These are phyloP conservation scores for Pezicula carpinea DNA, from an alignment of 2,329 filamentous ascomycete species.

Conservation along the genomic window DNA sequence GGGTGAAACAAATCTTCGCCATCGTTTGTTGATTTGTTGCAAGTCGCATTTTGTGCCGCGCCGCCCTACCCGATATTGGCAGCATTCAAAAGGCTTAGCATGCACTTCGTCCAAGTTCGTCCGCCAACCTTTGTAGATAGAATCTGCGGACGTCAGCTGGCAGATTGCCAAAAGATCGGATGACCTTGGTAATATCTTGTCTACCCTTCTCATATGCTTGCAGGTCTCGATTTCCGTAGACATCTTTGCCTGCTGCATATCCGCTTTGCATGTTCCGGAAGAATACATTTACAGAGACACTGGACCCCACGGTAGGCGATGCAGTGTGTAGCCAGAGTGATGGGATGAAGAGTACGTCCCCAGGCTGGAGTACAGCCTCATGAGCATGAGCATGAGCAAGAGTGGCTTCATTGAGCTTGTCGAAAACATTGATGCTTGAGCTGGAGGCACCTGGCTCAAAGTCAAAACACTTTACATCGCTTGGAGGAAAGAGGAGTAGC, in stretches of 20 bases:
- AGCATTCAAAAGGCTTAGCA: background rate
- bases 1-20: too few relatives aligned
- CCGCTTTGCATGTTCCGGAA: slow-evolving; percentile 66
- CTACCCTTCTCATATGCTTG: slow-evolving; percentile 80
- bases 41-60: too few relatives aligned
- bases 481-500: slow-evolving; percentile 73
- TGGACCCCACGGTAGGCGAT: slow-evolving; percentile 50
- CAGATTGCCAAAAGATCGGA: slow-evolving; percentile 57
- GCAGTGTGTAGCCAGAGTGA: slow-evolving; percentile 81
- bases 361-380: slow-evolving; percentile 60
- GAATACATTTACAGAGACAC: slow-evolving; percentile 85
- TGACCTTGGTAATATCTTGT: slow-evolving; percentile 64
- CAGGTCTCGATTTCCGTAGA: slow-evolving; percentile 84
- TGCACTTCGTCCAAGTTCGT: slow-evolving; percentile 49
- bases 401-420: slow-evolving; percentile 35
- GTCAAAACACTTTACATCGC: slow-evolving; percentile 63
- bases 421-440: slow-evolving; percentile 71
- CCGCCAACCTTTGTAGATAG: slow-evolving; percentile 67
- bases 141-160: slow-evolving; percentile 66
- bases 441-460: slow-evolving; percentile 76
- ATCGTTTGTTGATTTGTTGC: too few relatives aligned
- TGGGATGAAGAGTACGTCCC: slow-evolving; percentile 77
- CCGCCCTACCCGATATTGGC: too few relatives aligned
- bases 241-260: slow-evolving; percentile 72
- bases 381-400: slow-evolving; percentile 55